Percentiles rank a stretch among this genome's conserved stretches.
These are phyloP conservation scores for Colletotrichum cereale DNA, from an alignment of 2,329 filamentous ascomycete species.

Conservation along the genomic window DNA sequence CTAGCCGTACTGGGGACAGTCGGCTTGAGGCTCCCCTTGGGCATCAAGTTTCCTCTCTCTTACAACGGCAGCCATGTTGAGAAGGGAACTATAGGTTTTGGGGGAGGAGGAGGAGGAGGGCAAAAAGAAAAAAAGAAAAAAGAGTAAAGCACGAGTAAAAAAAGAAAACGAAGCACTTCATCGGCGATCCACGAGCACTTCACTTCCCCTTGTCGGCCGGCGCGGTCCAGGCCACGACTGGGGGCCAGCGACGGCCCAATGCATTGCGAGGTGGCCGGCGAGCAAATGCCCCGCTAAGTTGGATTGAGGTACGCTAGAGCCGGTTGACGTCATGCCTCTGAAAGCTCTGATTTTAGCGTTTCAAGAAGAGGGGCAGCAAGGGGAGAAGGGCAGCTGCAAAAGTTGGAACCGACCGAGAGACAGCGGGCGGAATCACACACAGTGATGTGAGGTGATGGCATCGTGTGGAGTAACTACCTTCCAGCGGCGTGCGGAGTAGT, in stretches of 20 bases:
- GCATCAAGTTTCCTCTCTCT: background rate
- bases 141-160: background rate
- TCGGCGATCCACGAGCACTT: constrained; percentile 33
- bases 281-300: constrained; percentile 33
- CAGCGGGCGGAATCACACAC: background rate
- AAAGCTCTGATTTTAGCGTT: constrained; percentile 41
- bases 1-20: background rate
- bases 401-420: constrained; percentile 5
- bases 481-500: background rate
- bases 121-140: no score
- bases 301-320: constrained; percentile 38
- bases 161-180: constrained; percentile 13
- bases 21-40: background rate
- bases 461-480: background rate
- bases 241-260: constrained; percentile 24
- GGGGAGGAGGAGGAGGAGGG: background rate
- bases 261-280: constrained; percentile 32
- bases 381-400: constrained; percentile 10
- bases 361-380: constrained; percentile 40
- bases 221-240: constrained; percentile 30
- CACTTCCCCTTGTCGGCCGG: constrained; percentile 29
- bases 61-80: background rate
- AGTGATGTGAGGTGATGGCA: background rate
- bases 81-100: background rate
- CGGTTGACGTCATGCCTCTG: constrained; percentile 40